These are phyloP conservation scores for Cutaneotrichosporon spelunceum DNA, from an alignment of 1,284 basidiomycete species.

Conservation along the genomic window DNA sequence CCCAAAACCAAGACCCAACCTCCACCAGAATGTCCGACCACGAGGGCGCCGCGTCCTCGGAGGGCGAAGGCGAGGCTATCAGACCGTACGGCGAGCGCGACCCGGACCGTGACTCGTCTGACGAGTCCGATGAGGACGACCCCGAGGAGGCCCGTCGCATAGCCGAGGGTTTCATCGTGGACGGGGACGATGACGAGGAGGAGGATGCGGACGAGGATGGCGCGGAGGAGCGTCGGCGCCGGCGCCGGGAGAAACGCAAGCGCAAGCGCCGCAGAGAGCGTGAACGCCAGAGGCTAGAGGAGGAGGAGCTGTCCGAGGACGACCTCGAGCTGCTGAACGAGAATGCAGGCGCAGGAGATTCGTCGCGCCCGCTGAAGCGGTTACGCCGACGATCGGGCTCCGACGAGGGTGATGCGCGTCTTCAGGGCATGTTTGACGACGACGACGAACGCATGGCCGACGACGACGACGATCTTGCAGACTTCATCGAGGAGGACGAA, in stretches of 20 bases:
- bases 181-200: conserved; percentile 50
- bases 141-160: conserved; percentile 48
- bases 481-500: conserved; percentile 89
- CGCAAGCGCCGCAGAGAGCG: conserved; percentile 38
- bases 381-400: conserved; percentile 47
- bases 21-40: conserved; percentile 37
- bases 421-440: conserved; percentile 49
- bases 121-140: conserved; percentile 52
- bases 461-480: conserved; percentile 61
- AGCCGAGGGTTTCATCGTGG: conserved; percentile 51
- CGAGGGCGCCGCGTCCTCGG: conserved; percentile 38
- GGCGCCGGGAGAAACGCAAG: conserved; percentile 40
- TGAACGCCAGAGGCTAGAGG: conserved; percentile 27
- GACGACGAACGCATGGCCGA: conserved; percentile 47
- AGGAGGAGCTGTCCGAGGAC: conserved; percentile 68
- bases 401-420: conserved; percentile 50
- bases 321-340: conserved; percentile 92
- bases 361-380: conserved; percentile 43
- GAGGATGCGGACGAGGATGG: conserved; percentile 34
- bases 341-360: conserved; percentile 70
- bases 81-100: conserved; percentile 46
- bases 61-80: conserved; percentile 51
- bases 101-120: conserved; percentile 47
- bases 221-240: conserved; percentile 31
- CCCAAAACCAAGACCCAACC: not conserved